phyloP scores from a whole-genome alignment of 2,329 filamentous ascomycete genomes.

The Venturia nashicola region DNA sequence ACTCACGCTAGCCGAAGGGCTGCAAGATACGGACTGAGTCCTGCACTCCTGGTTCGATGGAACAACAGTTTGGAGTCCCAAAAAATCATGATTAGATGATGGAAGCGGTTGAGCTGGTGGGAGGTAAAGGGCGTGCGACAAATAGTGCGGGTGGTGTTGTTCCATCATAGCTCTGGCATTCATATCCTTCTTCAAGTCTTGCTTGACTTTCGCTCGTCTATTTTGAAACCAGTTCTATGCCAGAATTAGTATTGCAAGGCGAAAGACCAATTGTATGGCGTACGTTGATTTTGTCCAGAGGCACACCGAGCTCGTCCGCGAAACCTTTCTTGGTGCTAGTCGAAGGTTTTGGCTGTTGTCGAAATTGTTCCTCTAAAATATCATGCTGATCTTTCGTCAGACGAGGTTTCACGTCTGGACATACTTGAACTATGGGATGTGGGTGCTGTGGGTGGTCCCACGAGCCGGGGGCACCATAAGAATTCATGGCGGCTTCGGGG shows the following conservation, averaged over 20 bases:
- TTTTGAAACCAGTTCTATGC: slow-evolving; percentile 42
- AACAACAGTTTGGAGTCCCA: not conserved
- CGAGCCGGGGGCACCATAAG: not conserved
- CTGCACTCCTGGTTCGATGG: not conserved
- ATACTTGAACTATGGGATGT: slow-evolving; percentile 5
- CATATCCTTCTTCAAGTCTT: slow-evolving; percentile 35
- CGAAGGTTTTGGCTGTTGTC: slow-evolving; percentile 35
- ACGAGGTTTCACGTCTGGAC: slow-evolving; percentile 9
- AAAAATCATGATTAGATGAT: not conserved
- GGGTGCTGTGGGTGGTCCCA: slow-evolving; percentile 1
- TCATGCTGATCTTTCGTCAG: slow-evolving; percentile 42
- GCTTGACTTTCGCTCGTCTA: slow-evolving; percentile 39
- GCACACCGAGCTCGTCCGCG: slow-evolving; percentile 33
- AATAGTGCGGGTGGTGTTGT: not conserved
- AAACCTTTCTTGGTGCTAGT: slow-evolving; percentile 39
- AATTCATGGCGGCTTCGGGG: not conserved
- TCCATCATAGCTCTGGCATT: slow-evolving; percentile 18
- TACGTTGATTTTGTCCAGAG: slow-evolving; percentile 42
- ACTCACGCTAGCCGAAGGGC: not conserved
- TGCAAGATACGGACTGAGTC: not conserved
- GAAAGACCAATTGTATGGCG: slow-evolving; percentile 13
- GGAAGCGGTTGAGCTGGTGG: not conserved
- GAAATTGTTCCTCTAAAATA: slow-evolving; percentile 37
- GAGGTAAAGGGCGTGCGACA: not conserved
- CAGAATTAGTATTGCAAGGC: slow-evolving; percentile 18